Conservation (phyloP, 345 rosid genomes). For the Eucalyptus curtisii region DNA sequence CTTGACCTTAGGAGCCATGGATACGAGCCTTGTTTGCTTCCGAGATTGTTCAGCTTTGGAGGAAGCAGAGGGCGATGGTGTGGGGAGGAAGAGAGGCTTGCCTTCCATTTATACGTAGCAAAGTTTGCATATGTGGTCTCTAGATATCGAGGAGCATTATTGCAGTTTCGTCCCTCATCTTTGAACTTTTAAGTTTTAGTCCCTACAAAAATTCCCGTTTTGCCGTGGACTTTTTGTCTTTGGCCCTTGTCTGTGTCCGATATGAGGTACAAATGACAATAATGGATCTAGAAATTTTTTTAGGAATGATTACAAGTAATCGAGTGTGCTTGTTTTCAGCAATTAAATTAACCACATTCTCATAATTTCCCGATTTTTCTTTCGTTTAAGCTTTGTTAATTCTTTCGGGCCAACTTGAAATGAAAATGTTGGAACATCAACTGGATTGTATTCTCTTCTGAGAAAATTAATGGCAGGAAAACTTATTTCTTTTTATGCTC, state of each 20-base stretch:
- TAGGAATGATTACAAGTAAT: background rate
- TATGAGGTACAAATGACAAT: background rate
- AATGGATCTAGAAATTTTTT: background rate
- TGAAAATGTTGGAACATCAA: background rate
- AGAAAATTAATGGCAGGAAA: background rate
- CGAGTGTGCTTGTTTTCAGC: background rate
- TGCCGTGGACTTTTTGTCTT: background rate
- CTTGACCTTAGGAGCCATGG: slow-evolving; percentile 37
- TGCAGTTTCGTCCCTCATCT: background rate
- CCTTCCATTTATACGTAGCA: background rate
- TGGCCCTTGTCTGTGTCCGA: background rate
- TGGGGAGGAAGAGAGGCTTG: background rate
- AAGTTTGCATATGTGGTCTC: background rate
- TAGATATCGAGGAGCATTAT: background rate
- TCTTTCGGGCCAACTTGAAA: background rate
- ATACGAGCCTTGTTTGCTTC: background rate
- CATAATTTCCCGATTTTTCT: background rate
- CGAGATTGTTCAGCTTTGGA: background rate
- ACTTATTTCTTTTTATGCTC: background rate
- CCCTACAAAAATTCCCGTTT: background rate
- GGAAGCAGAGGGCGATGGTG: background rate
- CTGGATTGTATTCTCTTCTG: background rate
- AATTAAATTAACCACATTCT: background rate
- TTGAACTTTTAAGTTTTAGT: background rate
- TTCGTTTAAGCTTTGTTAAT: background rate